These are phyloP conservation scores for Penicillium janthinellum DNA, from an alignment of 2,329 filamentous ascomycete genomes.

Conservation along the genomic window DNA sequence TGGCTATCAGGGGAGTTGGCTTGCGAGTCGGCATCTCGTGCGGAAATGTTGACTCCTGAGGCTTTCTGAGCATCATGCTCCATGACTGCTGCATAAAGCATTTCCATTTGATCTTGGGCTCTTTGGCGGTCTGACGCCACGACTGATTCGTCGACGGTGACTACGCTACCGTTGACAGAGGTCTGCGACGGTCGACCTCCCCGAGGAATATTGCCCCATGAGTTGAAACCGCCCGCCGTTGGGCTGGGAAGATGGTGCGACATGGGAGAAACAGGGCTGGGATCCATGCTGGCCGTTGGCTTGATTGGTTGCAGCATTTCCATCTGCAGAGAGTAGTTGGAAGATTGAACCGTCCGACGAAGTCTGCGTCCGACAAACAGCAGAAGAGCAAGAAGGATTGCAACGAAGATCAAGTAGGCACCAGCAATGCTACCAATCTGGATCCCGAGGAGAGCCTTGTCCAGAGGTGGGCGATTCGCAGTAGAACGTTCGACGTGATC, in stretches of 20 bases:
- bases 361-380: conserved; percentile 63
- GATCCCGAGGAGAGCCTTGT: conserved; percentile 69
- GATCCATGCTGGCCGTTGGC: conserved; percentile 32
- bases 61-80: conserved; percentile 70
- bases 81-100: conserved; percentile 89
- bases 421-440: conserved; percentile 83
- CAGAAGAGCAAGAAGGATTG: conserved; percentile 69
- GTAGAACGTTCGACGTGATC: conserved; percentile 53
- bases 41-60: conserved; percentile 24
- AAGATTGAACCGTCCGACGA: conserved; percentile 54
- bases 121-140: conserved; percentile 73
- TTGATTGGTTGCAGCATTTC: conserved; percentile 57
- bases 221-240: conserved; percentile 39
- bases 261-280: conserved; percentile 39
- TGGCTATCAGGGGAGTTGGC: conserved; percentile 28
- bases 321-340: conserved; percentile 55
- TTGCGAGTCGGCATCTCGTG: conserved; percentile 20
- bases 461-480: conserved; percentile 46
- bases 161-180: conserved; percentile 62
- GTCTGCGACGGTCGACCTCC: conserved; percentile 37
- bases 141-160: conserved; percentile 74
- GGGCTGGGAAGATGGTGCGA: conserved; percentile 38
- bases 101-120: conserved; percentile 81
- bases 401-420: conserved; percentile 76
- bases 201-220: conserved; percentile 42